Conservation (phyloP, 2,329 filamentous ascomycete genomes). For the Fusarium ambrosium region DNA sequence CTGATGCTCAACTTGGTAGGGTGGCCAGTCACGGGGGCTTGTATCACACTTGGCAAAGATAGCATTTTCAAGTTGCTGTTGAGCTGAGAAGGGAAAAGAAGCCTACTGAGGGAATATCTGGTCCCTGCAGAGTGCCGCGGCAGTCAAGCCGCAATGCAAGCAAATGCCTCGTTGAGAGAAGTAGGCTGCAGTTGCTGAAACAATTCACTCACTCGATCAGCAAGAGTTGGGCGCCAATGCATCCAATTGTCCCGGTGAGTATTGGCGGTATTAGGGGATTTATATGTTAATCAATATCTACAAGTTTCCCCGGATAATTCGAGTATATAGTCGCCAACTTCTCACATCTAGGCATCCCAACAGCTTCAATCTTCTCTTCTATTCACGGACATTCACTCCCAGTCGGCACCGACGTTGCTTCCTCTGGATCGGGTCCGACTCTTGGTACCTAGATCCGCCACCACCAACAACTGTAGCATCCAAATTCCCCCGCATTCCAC, state of each 20-base stretch:
- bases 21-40: neutral
- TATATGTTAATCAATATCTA: too few relatives aligned
- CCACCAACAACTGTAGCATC: neutral
- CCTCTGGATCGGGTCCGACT: slow-evolving; percentile 3
- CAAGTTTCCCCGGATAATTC: neutral
- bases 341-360: neutral
- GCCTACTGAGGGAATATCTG: neutral
- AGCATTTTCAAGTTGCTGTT: neutral
- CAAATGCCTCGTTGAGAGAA: neutral
- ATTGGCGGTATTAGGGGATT: neutral
- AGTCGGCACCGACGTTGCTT: neutral
- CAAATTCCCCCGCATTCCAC: slow-evolving; percentile 14
- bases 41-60: neutral
- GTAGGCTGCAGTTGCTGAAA: neutral
- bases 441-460: slow-evolving; percentile 1
- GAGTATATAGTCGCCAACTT: neutral
- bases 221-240: neutral
- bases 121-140: neutral
- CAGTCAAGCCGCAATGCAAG: neutral
- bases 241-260: neutral
- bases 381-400: neutral
- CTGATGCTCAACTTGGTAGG: neutral
- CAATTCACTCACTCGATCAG: neutral
- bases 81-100: neutral
- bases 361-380: too few relatives aligned